A percentile compares a stretch with the other conserved stretches of the same genome.
These are phyloP conservation scores for Begonia fuchsioides DNA, from an alignment of 306 rosid species.

Conservation along the genomic window DNA sequence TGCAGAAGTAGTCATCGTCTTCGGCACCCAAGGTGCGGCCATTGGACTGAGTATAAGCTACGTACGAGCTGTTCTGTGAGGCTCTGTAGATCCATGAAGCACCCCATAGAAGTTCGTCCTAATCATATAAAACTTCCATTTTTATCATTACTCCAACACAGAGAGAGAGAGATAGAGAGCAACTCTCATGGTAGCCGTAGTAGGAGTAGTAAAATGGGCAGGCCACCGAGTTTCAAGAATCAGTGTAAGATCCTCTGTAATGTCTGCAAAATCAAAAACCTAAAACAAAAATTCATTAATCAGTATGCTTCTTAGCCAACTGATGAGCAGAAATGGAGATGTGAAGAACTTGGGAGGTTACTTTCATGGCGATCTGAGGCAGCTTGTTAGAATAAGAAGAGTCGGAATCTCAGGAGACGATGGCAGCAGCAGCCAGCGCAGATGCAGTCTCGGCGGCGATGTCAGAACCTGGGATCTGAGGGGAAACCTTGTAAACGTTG, in stretches of 20 bases:
- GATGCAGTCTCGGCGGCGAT: slow-evolving; percentile 92
- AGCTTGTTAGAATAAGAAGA: slow-evolving; percentile 47
- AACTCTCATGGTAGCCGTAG: slow-evolving; percentile 74
- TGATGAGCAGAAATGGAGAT: too few relatives aligned
- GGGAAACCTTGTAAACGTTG: slow-evolving; percentile 47
- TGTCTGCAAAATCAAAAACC: slow-evolving; percentile 71
- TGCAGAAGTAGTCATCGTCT: slow-evolving; percentile 52
- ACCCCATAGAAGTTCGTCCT: slow-evolving; percentile 98
- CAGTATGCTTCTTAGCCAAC: too few relatives aligned
- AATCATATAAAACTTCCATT: background rate
- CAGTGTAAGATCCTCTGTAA: slow-evolving; percentile 72
- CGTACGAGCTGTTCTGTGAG: slow-evolving; percentile 32
- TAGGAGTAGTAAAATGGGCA: slow-evolving; percentile 93
- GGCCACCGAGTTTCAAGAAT: slow-evolving; percentile 47
- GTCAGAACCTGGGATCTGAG: slow-evolving; percentile 77
- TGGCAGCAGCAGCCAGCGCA: slow-evolving; percentile 77
- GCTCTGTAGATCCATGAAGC: slow-evolving; percentile 85
- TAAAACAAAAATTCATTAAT: slow-evolving; percentile 10
- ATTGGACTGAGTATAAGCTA: slow-evolving; percentile 52
- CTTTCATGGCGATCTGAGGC: slow-evolving; percentile 56
- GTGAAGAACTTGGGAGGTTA: slow-evolving; percentile 6
- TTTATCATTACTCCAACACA: background rate
- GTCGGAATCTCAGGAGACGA: slow-evolving; percentile 58
- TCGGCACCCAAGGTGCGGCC: slow-evolving; percentile 77
- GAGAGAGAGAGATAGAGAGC: too few relatives aligned